Evolutionary conservation across 106 monocot species (phyloP).

Genomic region (Iris macrosiphon): DNA sequence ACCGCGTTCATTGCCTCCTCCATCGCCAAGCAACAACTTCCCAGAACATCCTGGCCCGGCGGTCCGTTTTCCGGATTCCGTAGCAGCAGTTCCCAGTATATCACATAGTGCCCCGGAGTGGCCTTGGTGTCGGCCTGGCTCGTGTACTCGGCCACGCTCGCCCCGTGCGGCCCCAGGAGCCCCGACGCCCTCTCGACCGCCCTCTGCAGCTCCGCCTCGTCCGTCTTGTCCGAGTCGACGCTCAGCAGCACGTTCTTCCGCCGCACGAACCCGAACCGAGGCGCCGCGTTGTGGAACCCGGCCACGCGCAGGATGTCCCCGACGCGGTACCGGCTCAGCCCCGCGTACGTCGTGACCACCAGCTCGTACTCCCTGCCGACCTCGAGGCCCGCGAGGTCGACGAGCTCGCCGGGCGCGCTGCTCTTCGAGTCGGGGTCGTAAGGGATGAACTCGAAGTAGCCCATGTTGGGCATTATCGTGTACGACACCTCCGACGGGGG

Average conservation of each 20-base stretch:
- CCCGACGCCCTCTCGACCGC: slow-evolving; percentile 46
- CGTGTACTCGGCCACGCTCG: slow-evolving; percentile 61
- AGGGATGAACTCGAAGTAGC: slow-evolving; percentile 57
- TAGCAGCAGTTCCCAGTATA: slow-evolving; percentile 63
- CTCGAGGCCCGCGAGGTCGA: slow-evolving; percentile 57
- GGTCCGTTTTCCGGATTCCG: neutral
- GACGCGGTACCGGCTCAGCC: slow-evolving; percentile 61
- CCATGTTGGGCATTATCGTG: slow-evolving; percentile 68
- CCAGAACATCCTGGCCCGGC: slow-evolving; percentile 25
- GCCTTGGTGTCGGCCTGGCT: slow-evolving; percentile 40
- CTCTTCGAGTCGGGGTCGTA: slow-evolving; percentile 1
- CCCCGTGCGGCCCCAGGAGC: slow-evolving; percentile 20
- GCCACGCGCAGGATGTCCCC: slow-evolving; percentile 59
- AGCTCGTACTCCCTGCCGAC: slow-evolving; percentile 69
- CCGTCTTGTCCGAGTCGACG: slow-evolving; percentile 78
- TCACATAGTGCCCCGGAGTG: slow-evolving; percentile 67
- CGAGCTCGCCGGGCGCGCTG: slow-evolving; percentile 5
- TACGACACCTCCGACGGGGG: slow-evolving; percentile 45
- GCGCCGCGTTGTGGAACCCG: slow-evolving; percentile 69
- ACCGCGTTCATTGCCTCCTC: slow-evolving; percentile 68
- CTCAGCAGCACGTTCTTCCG: slow-evolving; percentile 71
- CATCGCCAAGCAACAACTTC: no score
- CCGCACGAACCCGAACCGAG: slow-evolving; percentile 60
- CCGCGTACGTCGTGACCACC: slow-evolving; percentile 73
- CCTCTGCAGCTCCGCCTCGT: slow-evolving; percentile 62